Percentiles rank a stretch among this genome's conserved stretches.
These are phyloP conservation scores for Neoscytalidium dimidiatum DNA, from an alignment of 2,329 filamentous ascomycete genomes.

Conservation along the genomic window DNA sequence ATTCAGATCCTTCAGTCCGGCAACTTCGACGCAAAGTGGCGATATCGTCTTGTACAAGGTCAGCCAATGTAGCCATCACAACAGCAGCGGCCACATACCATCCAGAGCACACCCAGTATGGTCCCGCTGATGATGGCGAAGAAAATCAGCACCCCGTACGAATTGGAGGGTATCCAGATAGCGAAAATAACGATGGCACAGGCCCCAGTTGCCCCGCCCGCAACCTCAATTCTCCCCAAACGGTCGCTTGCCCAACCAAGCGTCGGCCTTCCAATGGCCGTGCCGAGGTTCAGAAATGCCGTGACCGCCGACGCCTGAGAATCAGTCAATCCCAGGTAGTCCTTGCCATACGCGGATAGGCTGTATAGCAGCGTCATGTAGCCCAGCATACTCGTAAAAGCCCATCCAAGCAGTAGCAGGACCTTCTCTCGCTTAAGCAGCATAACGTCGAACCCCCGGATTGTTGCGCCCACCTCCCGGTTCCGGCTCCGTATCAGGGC, in stretches of 20 bases:
- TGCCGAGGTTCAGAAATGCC: slow-evolving; percentile 51
- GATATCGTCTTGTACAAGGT: slow-evolving; percentile 35
- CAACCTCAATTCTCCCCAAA: slow-evolving; percentile 46
- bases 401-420: slow-evolving; percentile 43
- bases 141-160: slow-evolving; percentile 45
- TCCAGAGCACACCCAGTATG: slow-evolving; percentile 53
- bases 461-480: not conserved
- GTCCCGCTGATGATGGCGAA: slow-evolving; percentile 48
- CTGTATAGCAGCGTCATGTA: slow-evolving; percentile 52
- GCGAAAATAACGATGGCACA: slow-evolving; percentile 39
- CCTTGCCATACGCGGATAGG: slow-evolving; percentile 49
- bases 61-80: not conserved
- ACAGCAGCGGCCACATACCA: slow-evolving; percentile 28
- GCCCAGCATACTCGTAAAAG: slow-evolving; percentile 49
- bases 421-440: slow-evolving; percentile 33
- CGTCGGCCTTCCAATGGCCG: slow-evolving; percentile 48
- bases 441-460: not conserved
- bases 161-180: slow-evolving; percentile 50
- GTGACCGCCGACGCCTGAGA: slow-evolving; percentile 44
- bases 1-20: slow-evolving; percentile 42
- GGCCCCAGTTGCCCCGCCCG: slow-evolving; percentile 39
- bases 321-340: slow-evolving; percentile 41
- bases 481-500: slow-evolving; percentile 22
- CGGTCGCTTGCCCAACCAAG: slow-evolving; percentile 49
- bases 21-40: slow-evolving; percentile 44